phyloP scores from a whole-genome alignment of 2,329 filamentous ascomycete genomes.

The Ophiostoma quercus region DNA sequence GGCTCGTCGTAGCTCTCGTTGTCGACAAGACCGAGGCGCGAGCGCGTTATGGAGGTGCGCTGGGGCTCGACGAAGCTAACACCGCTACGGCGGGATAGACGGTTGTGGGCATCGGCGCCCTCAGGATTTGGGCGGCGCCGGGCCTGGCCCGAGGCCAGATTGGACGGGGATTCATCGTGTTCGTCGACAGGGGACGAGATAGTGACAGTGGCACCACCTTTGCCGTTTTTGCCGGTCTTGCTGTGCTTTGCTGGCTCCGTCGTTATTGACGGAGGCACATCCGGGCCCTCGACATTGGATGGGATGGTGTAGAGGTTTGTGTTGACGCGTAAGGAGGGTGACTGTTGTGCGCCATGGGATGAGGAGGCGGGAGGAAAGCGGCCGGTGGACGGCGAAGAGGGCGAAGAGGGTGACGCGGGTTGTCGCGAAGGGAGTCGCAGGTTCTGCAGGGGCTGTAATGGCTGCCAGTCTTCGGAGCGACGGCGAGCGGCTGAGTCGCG shows the following conservation, averaged over 20 bases:
- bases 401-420: conserved; percentile 4
- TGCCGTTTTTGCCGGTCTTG: conserved; percentile 5
- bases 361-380: conserved; percentile 1
- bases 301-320: conserved; percentile 34
- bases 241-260: background rate
- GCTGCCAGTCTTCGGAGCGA: conserved; percentile 11
- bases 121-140: conserved; percentile 12
- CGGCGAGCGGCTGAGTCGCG: conserved; percentile 6
- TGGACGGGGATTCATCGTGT: conserved; percentile 14
- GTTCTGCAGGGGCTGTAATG: conserved; percentile 3
- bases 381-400: background rate
- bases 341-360: background rate
- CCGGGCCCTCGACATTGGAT: conserved; percentile 28
- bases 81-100: conserved; percentile 23
- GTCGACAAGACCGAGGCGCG: conserved; percentile 25
- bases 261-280: background rate
- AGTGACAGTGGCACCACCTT: conserved; percentile 6
- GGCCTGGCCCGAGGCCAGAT: conserved; percentile 4
- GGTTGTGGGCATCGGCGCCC: conserved; percentile 12
- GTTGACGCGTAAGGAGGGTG: conserved; percentile 26
- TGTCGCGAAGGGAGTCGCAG: conserved; percentile 2
- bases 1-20: conserved; percentile 28
- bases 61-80: conserved; percentile 27
- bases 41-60: conserved; percentile 28
- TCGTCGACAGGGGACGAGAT: conserved; percentile 2